A percentile compares a stretch with the other conserved stretches of the same genome.
Evolutionary conservation across 768 basidiomycete species (phyloP).

Genomic region (Trametes cinnabarina): DNA sequence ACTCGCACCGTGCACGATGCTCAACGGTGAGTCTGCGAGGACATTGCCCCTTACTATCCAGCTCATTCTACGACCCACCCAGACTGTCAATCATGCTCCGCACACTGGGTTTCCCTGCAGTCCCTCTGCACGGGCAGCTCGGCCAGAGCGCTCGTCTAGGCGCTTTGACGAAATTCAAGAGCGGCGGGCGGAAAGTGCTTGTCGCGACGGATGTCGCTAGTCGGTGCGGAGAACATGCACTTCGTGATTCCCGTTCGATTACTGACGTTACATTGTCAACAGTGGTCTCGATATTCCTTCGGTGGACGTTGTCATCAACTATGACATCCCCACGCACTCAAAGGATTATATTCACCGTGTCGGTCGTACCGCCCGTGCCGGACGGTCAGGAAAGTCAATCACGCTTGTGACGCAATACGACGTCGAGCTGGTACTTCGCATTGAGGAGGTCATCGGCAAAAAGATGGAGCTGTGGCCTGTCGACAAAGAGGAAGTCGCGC

Average conservation of each 20-base stretch:
- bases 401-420: slow-evolving; percentile 99
- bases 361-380: slow-evolving; percentile 95
- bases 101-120: slow-evolving; percentile 88
- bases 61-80: not conserved
- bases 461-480: slow-evolving; percentile 88
- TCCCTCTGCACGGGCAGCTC: slow-evolving; percentile 94
- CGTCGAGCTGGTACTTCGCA: slow-evolving; percentile 92
- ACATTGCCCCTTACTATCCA: not conserved
- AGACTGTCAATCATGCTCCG: slow-evolving; percentile 89
- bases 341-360: slow-evolving; percentile 99
- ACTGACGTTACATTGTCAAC: not conserved
- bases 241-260: not conserved
- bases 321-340: slow-evolving; percentile 94
- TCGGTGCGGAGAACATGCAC: slow-evolving; percentile 67
- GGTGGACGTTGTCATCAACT: slow-evolving; percentile 97
- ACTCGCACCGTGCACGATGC: slow-evolving; percentile 95
- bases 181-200: slow-evolving; percentile 84
- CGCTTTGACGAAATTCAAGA: slow-evolving; percentile 92
- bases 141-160: slow-evolving; percentile 92
- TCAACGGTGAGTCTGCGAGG: slow-evolving; percentile 52
- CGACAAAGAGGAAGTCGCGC: slow-evolving; percentile 83
- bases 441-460: slow-evolving; percentile 89
- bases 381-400: slow-evolving; percentile 94
- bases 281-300: slow-evolving; percentile 94
- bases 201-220: slow-evolving; percentile 97